Evolutionary conservation across 2,329 filamentous ascomycete species (phyloP).

Genomic region (Penicillium sp.): DNA sequence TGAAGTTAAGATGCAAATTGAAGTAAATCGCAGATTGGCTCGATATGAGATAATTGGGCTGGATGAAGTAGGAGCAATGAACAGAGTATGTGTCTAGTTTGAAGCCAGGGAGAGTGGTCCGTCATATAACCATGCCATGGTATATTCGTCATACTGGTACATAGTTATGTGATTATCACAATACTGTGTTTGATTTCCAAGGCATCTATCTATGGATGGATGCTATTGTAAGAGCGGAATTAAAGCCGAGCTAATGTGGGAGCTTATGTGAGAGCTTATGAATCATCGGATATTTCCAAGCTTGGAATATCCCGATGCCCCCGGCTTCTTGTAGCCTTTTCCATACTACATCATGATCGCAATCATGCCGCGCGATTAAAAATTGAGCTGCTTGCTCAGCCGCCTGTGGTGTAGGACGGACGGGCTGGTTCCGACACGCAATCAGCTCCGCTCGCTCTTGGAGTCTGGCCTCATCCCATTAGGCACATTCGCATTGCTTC

Average conservation of each 20-base stretch:
- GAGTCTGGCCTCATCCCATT: conserved; percentile 18
- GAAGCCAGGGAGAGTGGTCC: neutral
- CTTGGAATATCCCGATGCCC: no score
- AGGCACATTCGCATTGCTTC: conserved; percentile 27
- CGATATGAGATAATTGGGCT: neutral
- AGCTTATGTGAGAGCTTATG: neutral
- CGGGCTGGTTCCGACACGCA: neutral
- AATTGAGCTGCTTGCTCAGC: neutral
- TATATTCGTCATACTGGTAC: neutral
- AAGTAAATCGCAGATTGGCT: neutral
- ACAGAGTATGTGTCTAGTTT: neutral
- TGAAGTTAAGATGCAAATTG: neutral
- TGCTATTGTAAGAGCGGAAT: neutral
- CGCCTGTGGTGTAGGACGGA: neutral
- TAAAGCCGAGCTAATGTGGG: no score
- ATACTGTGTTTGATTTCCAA: neutral
- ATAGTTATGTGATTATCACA: neutral
- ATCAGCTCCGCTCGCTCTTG: neutral
- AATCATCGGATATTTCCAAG: neutral
- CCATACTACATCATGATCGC: neutral
- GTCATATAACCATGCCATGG: neutral
- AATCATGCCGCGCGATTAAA: neutral
- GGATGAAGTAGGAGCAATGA: neutral
- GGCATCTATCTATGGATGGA: neutral
- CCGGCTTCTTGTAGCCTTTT: neutral